phyloP scores from a whole-genome alignment of 225 moss, liverwort and hornwort genomes.

The Bryoerythrophyllum caledonicum region DNA sequence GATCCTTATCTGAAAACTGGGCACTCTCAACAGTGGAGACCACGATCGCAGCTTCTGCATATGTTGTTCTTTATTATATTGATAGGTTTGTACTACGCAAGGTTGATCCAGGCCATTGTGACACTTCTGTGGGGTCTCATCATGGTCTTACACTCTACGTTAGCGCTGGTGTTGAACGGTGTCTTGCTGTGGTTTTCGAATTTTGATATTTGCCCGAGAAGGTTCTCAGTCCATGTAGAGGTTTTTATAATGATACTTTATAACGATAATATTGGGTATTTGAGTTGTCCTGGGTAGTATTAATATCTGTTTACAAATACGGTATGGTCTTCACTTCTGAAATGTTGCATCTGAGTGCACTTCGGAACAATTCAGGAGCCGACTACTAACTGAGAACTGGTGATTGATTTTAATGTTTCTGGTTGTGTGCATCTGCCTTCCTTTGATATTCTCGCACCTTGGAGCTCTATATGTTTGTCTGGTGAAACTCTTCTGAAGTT shows the following conservation, averaged over 20 bases:
- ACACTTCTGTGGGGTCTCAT: background rate
- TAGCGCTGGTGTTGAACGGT: background rate
- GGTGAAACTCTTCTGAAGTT: background rate
- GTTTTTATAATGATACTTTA: background rate
- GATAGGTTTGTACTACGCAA: conserved; percentile 18
- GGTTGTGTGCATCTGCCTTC: conserved; percentile 1
- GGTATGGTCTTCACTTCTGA: background rate
- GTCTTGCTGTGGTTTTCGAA: background rate
- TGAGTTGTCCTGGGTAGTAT: background rate
- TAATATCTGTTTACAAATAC: background rate
- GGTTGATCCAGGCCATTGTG: conserved; percentile 18
- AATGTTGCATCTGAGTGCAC: conserved; percentile 2
- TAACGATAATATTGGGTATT: background rate
- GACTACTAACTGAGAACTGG: background rate
- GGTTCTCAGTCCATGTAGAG: conserved; percentile 8
- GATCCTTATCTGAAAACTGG: conserved; percentile 5
- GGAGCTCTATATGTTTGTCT: background rate
- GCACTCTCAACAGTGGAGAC: conserved; percentile 27
- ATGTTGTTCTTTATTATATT: background rate
- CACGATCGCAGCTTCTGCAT: conserved; percentile 15
- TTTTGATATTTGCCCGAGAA: conserved; percentile 11
- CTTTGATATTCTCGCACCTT: conserved; percentile 5
- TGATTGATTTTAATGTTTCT: conserved; percentile 8
- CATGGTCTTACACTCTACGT: conserved; percentile 12
- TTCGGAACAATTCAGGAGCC: conserved; percentile 10